These are phyloP conservation scores for Grosmannia penicillata DNA, from an alignment of 2,329 filamentous ascomycete genomes.

Conservation along the genomic window DNA sequence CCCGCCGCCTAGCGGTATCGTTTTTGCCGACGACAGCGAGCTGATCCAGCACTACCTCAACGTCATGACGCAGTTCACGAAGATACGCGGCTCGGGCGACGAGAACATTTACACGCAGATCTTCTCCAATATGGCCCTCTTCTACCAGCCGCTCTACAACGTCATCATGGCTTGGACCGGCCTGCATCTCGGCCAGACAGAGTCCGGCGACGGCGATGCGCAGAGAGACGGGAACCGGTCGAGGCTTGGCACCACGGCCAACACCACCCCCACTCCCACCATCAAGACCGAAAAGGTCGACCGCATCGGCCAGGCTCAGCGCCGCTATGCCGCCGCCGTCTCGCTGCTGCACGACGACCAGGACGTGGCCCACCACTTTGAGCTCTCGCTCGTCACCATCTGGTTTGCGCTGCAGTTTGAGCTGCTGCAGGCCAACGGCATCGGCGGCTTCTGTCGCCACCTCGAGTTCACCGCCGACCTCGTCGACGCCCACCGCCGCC, in stretches of 20 bases:
- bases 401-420: slow-evolving; percentile 5
- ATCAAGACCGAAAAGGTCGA: too few species aligned
- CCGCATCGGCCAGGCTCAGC: neutral
- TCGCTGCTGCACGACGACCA: slow-evolving; percentile 2
- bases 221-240: too few species aligned
- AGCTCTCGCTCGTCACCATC: slow-evolving; percentile 4
- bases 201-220: too few species aligned
- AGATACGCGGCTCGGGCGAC: slow-evolving; percentile 3
- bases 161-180: slow-evolving; percentile 5
- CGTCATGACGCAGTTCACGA: slow-evolving; percentile 4
- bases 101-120: slow-evolving; percentile 6
- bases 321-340: slow-evolving; percentile 1
- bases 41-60: slow-evolving; percentile 4
- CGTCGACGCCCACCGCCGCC: slow-evolving; percentile 3
- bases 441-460: slow-evolving; percentile 1
- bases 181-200: slow-evolving; percentile 2
- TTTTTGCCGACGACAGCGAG: neutral
- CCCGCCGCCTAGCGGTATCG: neutral
- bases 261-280: neutral
- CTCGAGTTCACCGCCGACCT: slow-evolving; percentile 5
- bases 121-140: slow-evolving; percentile 5
- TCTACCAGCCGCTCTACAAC: slow-evolving; percentile 2
- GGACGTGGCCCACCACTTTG: slow-evolving; percentile 3
- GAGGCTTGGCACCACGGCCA: too few species aligned
- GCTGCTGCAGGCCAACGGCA: slow-evolving; percentile 3